These are phyloP conservation scores for Trichoderma lentiforme DNA, from an alignment of 2,329 filamentous ascomycete genomes.

Conservation along the genomic window DNA sequence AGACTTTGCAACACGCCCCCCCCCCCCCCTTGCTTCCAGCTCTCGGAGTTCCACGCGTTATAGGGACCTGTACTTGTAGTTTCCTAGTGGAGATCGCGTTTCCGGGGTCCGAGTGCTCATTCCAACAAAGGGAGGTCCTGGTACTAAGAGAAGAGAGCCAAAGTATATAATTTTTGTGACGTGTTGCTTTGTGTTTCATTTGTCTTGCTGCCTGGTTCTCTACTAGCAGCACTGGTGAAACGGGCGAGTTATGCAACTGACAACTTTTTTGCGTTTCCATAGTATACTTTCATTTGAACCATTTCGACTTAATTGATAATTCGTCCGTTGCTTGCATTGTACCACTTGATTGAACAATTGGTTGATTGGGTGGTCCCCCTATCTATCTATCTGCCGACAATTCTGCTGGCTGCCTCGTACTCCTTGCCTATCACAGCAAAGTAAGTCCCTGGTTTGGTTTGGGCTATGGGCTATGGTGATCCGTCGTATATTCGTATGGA, in stretches of 20 bases:
- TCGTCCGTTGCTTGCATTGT: background rate
- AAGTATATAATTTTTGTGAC: background rate
- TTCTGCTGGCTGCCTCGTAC: background rate
- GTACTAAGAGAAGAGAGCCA: background rate
- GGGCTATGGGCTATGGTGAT: background rate
- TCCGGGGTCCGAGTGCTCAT: background rate
- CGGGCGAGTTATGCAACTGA: background rate
- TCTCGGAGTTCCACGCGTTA: background rate
- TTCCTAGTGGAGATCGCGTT: constrained; percentile 10
- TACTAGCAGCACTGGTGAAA: background rate
- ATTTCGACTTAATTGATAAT: background rate
- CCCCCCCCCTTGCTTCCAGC: background rate
- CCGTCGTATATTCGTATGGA: background rate
- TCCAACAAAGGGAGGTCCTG: constrained; percentile 2
- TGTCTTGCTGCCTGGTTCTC: background rate
- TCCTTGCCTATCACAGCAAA: background rate
- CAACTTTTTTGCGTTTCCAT: background rate
- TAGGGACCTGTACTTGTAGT: background rate
- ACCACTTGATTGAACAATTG: background rate
- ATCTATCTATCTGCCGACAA: background rate
- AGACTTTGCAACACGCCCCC: background rate
- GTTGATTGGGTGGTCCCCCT: background rate
- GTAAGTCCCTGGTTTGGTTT: background rate
- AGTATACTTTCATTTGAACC: background rate
- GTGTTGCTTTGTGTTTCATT: background rate